Percentiles rank a stretch among this genome's conserved stretches.
Evolutionary conservation across 108 stramenopile species (phyloP).

Genomic region (Conticribra weissflogii): DNA sequence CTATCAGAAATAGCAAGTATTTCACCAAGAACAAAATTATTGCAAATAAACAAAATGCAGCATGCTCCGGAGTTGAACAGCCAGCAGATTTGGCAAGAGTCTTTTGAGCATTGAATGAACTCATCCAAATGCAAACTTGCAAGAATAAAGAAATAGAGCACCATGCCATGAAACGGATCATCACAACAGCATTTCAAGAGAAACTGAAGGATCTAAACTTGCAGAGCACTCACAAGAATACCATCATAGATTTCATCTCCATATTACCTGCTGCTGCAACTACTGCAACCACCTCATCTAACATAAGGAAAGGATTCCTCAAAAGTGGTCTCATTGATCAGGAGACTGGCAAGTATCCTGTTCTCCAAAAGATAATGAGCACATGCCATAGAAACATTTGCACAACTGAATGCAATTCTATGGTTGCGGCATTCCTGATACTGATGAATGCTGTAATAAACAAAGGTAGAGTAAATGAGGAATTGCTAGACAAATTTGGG

Average conservation of each 20-base stretch:
- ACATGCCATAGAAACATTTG: constrained; percentile 2
- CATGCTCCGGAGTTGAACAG: constrained; percentile 26
- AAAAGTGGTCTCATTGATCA: constrained; percentile 8
- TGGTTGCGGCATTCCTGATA: not conserved
- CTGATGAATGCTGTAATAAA: not conserved
- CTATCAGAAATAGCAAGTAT: not conserved
- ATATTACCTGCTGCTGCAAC: constrained; percentile 1
- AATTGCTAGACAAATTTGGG: not conserved
- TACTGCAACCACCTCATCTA: not conserved
- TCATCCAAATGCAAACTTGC: not conserved
- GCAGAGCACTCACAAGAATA: not conserved
- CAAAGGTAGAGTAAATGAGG: constrained; percentile 3
- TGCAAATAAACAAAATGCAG: constrained; percentile 20
- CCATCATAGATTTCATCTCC: constrained; percentile 14
- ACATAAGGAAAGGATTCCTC: constrained; percentile 15
- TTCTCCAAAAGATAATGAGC: constrained; percentile 17
- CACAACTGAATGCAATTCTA: not conserved
- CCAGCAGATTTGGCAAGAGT: constrained; percentile 16
- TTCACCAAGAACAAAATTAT: constrained; percentile 2
- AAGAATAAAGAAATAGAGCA: not conserved
- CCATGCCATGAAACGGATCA: constrained; percentile 8
- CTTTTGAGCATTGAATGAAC: not conserved
- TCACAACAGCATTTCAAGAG: constrained; percentile 1
- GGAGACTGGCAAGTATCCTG: constrained; percentile 8
- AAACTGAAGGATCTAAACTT: not conserved